Conservation (phyloP, 2,329 filamentous ascomycete genomes). For the Clarireedia homoeocarpa region DNA sequence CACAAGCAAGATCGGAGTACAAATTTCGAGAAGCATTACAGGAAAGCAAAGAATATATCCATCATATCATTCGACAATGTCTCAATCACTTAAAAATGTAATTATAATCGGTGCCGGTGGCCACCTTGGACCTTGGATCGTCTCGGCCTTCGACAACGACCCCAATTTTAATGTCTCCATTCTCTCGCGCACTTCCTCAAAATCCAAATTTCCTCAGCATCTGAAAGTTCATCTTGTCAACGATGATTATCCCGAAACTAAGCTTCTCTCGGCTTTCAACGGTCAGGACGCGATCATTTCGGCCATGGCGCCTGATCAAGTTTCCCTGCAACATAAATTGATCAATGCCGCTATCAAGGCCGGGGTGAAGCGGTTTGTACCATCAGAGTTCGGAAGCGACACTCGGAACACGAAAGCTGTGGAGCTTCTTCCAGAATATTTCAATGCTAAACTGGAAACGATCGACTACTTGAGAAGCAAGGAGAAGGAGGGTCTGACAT, state of each 20-base stretch:
- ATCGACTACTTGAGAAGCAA: neutral
- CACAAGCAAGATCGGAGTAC: too few relatives aligned
- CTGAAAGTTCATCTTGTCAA: conserved; percentile 12
- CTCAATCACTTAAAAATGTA: neutral
- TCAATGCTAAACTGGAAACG: neutral
- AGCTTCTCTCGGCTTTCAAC: conserved; percentile 24
- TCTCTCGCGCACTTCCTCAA: conserved; percentile 25
- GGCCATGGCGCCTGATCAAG: conserved; percentile 6
- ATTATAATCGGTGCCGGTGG: conserved; percentile 13
- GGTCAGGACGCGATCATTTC: conserved; percentile 19
- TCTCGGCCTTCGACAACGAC: conserved; percentile 13
- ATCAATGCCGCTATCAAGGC: conserved; percentile 50
- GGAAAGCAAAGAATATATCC: too few relatives aligned
- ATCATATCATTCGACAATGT: too few relatives aligned
- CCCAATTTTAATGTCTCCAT: conserved; percentile 31
- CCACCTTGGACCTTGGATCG: conserved; percentile 15
- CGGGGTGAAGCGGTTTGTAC: conserved; percentile 53
- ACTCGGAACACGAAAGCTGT: neutral
- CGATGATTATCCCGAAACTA: conserved; percentile 3
- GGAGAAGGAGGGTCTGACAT: neutral
- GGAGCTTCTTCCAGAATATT: neutral
- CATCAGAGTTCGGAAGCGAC: conserved; percentile 42
- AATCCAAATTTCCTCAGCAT: conserved; percentile 17
- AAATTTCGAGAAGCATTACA: too few relatives aligned
- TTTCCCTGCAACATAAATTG: conserved; percentile 30